Base-by-base conservation (phyloP, 2,329 filamentous ascomycete genomes). In the Gyromitra esculenta region DNA sequence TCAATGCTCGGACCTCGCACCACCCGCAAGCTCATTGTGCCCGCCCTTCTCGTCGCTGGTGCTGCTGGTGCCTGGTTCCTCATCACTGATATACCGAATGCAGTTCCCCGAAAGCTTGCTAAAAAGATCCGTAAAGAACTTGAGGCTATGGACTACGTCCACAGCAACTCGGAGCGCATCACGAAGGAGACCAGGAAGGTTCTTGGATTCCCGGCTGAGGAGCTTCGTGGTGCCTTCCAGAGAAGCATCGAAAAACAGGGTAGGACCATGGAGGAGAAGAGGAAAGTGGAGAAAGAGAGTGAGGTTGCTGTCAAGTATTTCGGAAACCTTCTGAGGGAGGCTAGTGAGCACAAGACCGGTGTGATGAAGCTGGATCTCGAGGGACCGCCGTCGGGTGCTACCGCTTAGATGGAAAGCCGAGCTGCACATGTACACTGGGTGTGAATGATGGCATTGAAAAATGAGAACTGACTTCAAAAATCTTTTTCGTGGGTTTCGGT, bases 251-350 rank as follows among this genome's bases (percentile, higher is more conserved):
- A 98, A 84, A 90, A 96, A 81, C 89, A 98, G 9, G 90, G 89
- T 77, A 85, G 86, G 72, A 91, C 92, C 82, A 91, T 92, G 80
- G 92, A 96, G 80, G 92, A 97, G 82, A 96, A 93, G 7, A 87
- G 89, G 82, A 96, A 96, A 85, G 88, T 93, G 77, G 91, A 91
- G 83, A 87, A 86, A 43, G 95, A 98, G 84, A 96, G 93, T 82
- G 91, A 96, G 82, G 90, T 93, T 41, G 96, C 96, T 5, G 86
- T 89, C 79, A 96, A 95, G 84, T 98, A 97, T 85, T 99, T 99
- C 83, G 86, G 89, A 67, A 96, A 96, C 81, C 87, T 99, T 18
- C 90, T 96, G 67, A 88, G 91, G 76, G 87, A 90, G 80, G 86
- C 85, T 76, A 84, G 83, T 31, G 86, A 87, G 71, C 84, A 88